phyloP scores from a whole-genome alignment of 2,329 filamentous ascomycete genomes.

The Colletotrichum echinochloae region DNA sequence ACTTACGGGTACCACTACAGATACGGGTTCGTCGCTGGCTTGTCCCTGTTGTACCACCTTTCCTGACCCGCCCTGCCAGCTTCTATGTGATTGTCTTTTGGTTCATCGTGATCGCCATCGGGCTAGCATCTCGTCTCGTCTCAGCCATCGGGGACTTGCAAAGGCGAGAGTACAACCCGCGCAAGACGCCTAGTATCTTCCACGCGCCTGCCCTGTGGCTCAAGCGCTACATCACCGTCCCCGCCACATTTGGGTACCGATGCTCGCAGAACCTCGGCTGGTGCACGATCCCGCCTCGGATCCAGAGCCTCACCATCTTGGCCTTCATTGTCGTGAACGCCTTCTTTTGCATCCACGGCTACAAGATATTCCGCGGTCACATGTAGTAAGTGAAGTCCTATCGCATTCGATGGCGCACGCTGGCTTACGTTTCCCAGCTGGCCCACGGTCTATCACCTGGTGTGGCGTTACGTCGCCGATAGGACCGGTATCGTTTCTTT shows the following conservation, averaged over 20 bases:
- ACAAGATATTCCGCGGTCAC: conserved; percentile 52
- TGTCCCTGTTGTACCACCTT: not conserved
- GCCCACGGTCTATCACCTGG: conserved; percentile 48
- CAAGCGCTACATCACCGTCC: conserved; percentile 50
- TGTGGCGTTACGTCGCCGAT: conserved; percentile 69
- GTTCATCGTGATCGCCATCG: conserved; percentile 52
- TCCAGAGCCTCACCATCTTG: conserved; percentile 56
- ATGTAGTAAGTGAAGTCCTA: conserved; percentile 51
- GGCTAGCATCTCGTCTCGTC: conserved; percentile 49
- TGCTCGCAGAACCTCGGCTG: conserved; percentile 59
- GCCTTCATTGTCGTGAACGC: conserved; percentile 55
- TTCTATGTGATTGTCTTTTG: conserved; percentile 56
- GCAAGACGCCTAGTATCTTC: conserved; percentile 14
- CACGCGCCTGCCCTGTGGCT: conserved; percentile 46
- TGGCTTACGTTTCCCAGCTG: conserved; percentile 47
- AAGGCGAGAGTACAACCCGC: conserved; percentile 25
- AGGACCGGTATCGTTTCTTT: conserved; percentile 73
- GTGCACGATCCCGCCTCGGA: conserved; percentile 57
- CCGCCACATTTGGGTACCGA: conserved; percentile 58
- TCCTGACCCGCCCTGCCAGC: conserved; percentile 39
- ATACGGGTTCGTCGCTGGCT: conserved; percentile 4
- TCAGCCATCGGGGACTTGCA: conserved; percentile 31
- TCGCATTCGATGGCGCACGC: not conserved
- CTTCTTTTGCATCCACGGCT: conserved; percentile 52
- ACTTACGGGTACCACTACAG: conserved; percentile 50